phyloP scores from a whole-genome alignment of 495 filamentous ascomycete genomes.

The Penicillium paradoxum region DNA sequence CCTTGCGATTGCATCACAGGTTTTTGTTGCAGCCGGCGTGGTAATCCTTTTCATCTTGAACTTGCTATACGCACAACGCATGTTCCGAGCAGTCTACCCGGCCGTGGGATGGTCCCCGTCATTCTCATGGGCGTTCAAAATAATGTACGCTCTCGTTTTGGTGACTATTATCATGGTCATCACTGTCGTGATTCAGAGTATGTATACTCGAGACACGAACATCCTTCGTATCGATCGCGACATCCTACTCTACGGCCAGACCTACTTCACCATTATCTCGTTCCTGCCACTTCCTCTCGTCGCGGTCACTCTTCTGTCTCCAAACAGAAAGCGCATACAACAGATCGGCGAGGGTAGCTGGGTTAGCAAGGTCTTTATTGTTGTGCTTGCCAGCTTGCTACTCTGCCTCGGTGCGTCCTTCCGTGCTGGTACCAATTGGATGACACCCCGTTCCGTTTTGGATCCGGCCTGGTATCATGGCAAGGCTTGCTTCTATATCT shows the following conservation, averaged over 20 bases:
- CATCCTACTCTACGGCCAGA: conserved; percentile 62
- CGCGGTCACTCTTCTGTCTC: conserved; percentile 47
- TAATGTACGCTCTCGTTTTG: conserved; percentile 57
- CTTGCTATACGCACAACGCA: conserved; percentile 71
- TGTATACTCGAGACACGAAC: conserved; percentile 57
- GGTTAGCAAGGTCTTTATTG: conserved; percentile 57
- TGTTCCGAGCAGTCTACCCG: conserved; percentile 70
- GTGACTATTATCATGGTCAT: conserved; percentile 65
- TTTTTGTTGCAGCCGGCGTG: conserved; percentile 74
- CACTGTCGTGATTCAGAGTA: conserved; percentile 55
- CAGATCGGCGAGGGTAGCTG: conserved; percentile 69
- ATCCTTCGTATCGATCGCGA: conserved; percentile 49
- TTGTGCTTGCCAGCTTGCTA: conserved; percentile 49
- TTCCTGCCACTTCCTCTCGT: conserved; percentile 71
- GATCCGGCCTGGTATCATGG: conserved; percentile 63
- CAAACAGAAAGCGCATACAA: conserved; percentile 46
- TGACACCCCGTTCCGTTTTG: conserved; percentile 41
- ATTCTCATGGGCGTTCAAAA: conserved; percentile 46
- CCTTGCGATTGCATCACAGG: conserved; percentile 63
- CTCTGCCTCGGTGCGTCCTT: conserved; percentile 69
- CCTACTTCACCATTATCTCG: conserved; percentile 64
- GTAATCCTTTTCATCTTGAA: conserved; percentile 78
- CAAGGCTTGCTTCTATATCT: conserved; percentile 72
- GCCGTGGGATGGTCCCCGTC: conserved; percentile 59
- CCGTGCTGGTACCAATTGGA: conserved; percentile 55